Conservation (phyloP, 805 yeast species). For the Saccharomycopsis sp. region DNA sequence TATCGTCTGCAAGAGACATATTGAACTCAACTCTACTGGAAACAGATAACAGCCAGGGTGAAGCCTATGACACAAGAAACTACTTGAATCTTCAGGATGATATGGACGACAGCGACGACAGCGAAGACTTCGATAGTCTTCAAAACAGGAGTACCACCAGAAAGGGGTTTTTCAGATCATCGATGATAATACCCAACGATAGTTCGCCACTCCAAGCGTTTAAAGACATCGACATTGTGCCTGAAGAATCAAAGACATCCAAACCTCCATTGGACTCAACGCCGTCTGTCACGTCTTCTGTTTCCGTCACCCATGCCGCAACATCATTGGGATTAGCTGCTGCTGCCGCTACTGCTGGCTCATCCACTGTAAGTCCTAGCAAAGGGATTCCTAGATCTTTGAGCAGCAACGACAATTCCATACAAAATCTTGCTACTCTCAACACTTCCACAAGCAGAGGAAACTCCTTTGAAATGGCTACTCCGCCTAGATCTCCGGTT, state of each 20-base stretch:
- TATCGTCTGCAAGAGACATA: constrained; percentile 12
- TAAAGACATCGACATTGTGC: not conserved
- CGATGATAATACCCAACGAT: constrained; percentile 1
- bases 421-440: not conserved
- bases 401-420: not conserved
- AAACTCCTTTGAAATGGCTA: not conserved
- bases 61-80: constrained; percentile 1
- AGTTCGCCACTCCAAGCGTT: not conserved
- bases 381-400: not conserved
- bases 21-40: constrained; percentile 2
- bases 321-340: not conserved
- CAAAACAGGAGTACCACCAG: not conserved
- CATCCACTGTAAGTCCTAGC: not conserved
- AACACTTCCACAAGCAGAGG: not conserved
- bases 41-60: not conserved
- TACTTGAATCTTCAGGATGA: constrained; percentile 12
- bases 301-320: not conserved
- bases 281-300: not conserved
- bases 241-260: not conserved
- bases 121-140: constrained; percentile 1
- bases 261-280: not conserved
- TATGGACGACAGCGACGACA: constrained; percentile 1
- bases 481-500: not conserved
- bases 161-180: constrained; percentile 1
- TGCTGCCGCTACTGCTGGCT: not conserved